Conservation (phyloP, 805 yeast genomes). For the Candida boleticola region DNA sequence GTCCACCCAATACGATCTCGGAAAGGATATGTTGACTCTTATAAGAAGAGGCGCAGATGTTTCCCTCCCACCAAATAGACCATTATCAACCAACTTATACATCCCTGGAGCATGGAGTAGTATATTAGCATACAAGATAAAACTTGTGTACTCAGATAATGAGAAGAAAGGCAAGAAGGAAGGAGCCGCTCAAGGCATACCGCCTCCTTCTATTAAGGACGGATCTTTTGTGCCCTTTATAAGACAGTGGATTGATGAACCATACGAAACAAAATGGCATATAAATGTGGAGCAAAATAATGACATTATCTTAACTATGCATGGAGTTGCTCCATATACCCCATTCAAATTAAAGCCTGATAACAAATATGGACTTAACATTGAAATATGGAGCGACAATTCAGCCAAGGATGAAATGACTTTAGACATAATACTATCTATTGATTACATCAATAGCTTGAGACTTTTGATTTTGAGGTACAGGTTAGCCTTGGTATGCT, state of each 20-base stretch:
- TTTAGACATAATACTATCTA: constrained; percentile 39
- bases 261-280: constrained; percentile 80
- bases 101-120: constrained; percentile 62
- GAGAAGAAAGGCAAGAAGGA: constrained; percentile 7
- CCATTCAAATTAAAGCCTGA: constrained; percentile 46
- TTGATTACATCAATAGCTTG: constrained; percentile 60
- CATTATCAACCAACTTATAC: constrained; percentile 47
- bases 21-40: constrained; percentile 32
- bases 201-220: neutral
- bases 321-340: constrained; percentile 69
- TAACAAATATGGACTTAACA: constrained; percentile 25
- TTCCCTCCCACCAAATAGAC: constrained; percentile 41
- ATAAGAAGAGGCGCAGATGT: constrained; percentile 38
- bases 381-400: constrained; percentile 51
- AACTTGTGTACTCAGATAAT: constrained; percentile 11
- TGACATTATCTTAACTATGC: constrained; percentile 34
- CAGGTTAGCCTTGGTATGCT: constrained; percentile 68
- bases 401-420: constrained; percentile 25
- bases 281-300: constrained; percentile 40
- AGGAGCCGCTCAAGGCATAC: neutral
- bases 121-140: constrained; percentile 50
- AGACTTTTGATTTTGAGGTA: constrained; percentile 72
- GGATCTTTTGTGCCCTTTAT: constrained; percentile 55
- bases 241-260: constrained; percentile 63
- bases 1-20: constrained; percentile 22